Evolutionary conservation across 805 yeast species (phyloP).

Genomic region (Saturnispora bothae): DNA sequence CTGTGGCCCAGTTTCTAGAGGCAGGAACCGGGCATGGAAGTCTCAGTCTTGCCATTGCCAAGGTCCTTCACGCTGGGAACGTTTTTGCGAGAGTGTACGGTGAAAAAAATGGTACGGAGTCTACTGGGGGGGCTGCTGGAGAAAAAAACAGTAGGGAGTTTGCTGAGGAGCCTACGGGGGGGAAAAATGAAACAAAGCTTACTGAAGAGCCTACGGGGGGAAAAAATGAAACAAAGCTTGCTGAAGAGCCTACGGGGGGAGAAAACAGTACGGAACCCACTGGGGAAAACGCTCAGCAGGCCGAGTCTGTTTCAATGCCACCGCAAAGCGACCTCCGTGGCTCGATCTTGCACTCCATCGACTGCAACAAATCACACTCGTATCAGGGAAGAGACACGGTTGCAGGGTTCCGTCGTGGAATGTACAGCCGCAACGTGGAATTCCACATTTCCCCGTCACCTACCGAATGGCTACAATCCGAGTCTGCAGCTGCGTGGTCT

Average conservation of each 20-base stretch:
- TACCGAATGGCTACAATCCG: slow-evolving; percentile 27
- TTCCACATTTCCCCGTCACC: slow-evolving; percentile 36
- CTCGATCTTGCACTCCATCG: slow-evolving; percentile 37
- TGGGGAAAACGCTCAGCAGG: too few species aligned
- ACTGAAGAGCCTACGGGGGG: too few species aligned
- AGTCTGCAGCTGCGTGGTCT: slow-evolving; percentile 20
- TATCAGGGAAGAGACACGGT: slow-evolving; percentile 33
- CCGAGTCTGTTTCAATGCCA: too few species aligned
- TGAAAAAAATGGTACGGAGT: background rate
- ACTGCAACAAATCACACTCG: slow-evolving; percentile 30
- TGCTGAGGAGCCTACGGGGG: too few species aligned
- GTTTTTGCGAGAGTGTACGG: slow-evolving; percentile 19
- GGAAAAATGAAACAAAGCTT: too few species aligned
- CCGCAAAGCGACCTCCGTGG: slow-evolving; percentile 25
- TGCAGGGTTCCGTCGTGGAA: slow-evolving; percentile 31
- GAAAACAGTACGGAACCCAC: too few species aligned
- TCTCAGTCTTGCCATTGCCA: slow-evolving; percentile 33
- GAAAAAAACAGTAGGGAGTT: too few species aligned
- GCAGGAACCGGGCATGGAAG: slow-evolving; percentile 52
- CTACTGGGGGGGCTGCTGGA: background rate
- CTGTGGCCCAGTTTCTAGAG: slow-evolving; percentile 30
- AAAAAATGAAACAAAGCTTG: too few species aligned
- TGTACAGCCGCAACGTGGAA: slow-evolving; percentile 35
- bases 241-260: too few species aligned
- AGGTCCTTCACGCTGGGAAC: slow-evolving; percentile 35